phyloP scores from a whole-genome alignment of 2,329 filamentous ascomycete genomes.

The Celoporthe dispersa region DNA sequence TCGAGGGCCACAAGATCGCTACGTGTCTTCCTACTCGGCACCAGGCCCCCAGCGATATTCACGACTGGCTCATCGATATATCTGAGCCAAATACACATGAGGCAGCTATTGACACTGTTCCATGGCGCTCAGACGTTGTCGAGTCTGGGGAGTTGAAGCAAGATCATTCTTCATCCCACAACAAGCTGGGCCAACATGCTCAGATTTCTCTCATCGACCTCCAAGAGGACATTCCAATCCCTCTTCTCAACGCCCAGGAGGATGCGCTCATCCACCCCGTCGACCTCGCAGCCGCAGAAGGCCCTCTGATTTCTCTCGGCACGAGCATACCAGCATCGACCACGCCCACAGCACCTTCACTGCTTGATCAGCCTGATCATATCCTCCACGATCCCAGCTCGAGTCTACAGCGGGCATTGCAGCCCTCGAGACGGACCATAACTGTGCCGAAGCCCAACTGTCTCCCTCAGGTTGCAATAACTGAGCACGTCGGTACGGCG shows the following conservation, averaged over 20 bases:
- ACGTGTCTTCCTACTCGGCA: neutral
- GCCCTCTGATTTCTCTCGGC: neutral
- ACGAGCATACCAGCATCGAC: neutral
- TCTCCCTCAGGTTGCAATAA: neutral
- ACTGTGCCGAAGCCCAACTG: constrained; percentile 5
- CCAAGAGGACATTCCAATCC: neutral
- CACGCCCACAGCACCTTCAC: neutral
- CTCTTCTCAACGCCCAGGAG: neutral
- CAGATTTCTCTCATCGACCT: neutral
- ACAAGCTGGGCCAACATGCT: neutral
- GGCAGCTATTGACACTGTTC: neutral
- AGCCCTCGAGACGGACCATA: neutral
- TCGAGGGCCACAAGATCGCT: constrained; percentile 15
- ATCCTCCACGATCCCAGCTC: constrained; percentile 4
- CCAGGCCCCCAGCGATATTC: neutral
- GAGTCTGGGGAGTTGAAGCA: neutral
- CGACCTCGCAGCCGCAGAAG: neutral
- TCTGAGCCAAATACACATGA: neutral
- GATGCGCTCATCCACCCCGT: neutral
- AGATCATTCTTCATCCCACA: neutral
- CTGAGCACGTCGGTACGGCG: neutral
- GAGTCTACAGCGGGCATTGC: constrained; percentile 11
- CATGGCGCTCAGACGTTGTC: neutral
- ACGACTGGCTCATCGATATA: constrained; percentile 5
- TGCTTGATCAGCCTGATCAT: constrained; percentile 16